A percentile compares a stretch with the other conserved stretches of the same genome.
phyloP scores from a whole-genome alignment of 352 stramenopile species.

The Phytophthora parvispora region DNA sequence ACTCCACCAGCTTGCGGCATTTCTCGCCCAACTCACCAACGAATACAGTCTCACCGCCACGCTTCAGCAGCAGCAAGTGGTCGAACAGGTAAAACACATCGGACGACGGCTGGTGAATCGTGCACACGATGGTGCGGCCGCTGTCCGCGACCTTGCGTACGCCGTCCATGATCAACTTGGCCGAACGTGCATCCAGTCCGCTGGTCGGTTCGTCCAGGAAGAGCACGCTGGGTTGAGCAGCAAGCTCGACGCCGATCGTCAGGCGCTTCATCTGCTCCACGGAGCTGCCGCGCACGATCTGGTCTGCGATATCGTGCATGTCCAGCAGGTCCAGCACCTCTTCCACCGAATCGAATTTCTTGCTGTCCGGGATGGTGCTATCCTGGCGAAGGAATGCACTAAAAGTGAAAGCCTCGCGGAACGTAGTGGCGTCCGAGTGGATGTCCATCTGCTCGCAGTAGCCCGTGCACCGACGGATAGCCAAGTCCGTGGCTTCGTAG shows the following conservation, averaged over 20 bases:
- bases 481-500: constrained; percentile 25
- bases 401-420: constrained; percentile 22
- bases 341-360: constrained; percentile 46
- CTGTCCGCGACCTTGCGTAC: constrained; percentile 81
- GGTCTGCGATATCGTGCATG: constrained; percentile 92
- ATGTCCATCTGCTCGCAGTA: constrained; percentile 34
- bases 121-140: constrained; percentile 85
- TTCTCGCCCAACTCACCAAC: constrained; percentile 39
- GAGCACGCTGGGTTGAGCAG: constrained; percentile 79
- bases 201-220: constrained; percentile 85
- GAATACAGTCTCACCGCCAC: constrained; percentile 53
- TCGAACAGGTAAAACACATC: constrained; percentile 91
- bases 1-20: constrained; percentile 30
- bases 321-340: constrained; percentile 44
- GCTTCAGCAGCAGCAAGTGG: constrained; percentile 76
- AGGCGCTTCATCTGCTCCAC: constrained; percentile 61
- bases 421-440: constrained; percentile 12
- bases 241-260: constrained; percentile 69
- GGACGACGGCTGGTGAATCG: constrained; percentile 93
- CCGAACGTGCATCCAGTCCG: constrained; percentile 83
- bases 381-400: constrained; percentile 80
- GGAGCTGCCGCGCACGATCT: constrained; percentile 48
- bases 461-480: constrained; percentile 23
- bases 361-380: constrained; percentile 25
- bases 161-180: constrained; percentile 82